These are phyloP conservation scores for Hygrocybe punicea DNA, from an alignment of 768 basidiomycete species.

Conservation along the genomic window DNA sequence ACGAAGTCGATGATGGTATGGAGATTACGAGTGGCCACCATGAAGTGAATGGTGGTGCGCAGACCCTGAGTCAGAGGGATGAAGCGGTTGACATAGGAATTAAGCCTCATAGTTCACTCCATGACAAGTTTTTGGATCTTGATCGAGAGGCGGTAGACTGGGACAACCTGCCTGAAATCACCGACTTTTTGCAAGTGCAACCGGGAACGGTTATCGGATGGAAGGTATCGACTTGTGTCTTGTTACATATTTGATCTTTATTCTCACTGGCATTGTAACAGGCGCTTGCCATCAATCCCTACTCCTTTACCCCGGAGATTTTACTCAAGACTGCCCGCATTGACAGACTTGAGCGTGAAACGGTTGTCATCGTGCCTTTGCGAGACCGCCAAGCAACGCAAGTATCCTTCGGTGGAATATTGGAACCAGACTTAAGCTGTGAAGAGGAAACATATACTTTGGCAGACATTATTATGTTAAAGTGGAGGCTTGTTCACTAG, in stretches of 20 bases:
- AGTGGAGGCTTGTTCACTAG: constrained; percentile 6
- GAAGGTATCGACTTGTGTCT: constrained; percentile 41
- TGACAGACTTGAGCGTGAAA: constrained; percentile 2
- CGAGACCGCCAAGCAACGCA: constrained; percentile 1
- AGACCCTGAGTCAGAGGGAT: not conserved
- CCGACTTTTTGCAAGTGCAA: not conserved
- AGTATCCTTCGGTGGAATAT: constrained; percentile 7
- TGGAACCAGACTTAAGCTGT: not conserved
- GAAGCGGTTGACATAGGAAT: not conserved
- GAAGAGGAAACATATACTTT: constrained; percentile 2
- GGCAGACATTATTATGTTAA: not conserved
- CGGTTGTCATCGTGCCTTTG: constrained; percentile 1
- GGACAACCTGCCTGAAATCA: not conserved
- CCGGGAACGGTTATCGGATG: constrained; percentile 22
- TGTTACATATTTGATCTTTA: not conserved
- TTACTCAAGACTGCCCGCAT: constrained; percentile 49
- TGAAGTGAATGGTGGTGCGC: not conserved
- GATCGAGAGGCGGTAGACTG: not conserved
- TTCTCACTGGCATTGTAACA: constrained; percentile 22
- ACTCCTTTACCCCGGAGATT: constrained; percentile 58
- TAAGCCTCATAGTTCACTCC: not conserved
- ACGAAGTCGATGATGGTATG: not conserved
- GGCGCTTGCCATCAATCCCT: constrained; percentile 58
- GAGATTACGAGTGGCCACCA: constrained; percentile 5
- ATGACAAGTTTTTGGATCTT: constrained; percentile 4